phyloP scores from a whole-genome alignment of 768 basidiomycete genomes.

The Suillus fuscotomentosus region DNA sequence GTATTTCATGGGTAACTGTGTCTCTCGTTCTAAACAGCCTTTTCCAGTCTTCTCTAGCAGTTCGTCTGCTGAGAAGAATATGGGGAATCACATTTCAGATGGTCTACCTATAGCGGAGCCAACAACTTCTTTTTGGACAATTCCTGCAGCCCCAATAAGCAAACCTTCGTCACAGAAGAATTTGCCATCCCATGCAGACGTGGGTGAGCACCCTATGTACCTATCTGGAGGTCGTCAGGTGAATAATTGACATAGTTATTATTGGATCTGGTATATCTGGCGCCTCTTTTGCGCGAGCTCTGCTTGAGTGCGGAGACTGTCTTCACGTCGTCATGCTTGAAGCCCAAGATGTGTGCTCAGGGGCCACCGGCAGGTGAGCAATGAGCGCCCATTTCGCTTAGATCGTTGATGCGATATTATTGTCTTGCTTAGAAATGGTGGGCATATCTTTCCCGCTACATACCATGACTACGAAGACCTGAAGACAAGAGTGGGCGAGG shows the following conservation, averaged over 20 bases:
- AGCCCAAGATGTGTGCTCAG: conserved; percentile 56
- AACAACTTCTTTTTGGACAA: conserved; percentile 62
- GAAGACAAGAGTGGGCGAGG: conserved; percentile 35
- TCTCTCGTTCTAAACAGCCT: conserved; percentile 14
- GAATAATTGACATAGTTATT: conserved; percentile 29
- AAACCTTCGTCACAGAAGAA: conserved; percentile 17
- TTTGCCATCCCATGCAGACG: conserved; percentile 54
- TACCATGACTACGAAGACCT: conserved; percentile 45
- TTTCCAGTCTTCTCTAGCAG: background rate
- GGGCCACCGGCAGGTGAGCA: conserved; percentile 49
- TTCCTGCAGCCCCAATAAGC: conserved; percentile 49
- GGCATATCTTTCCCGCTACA: conserved; percentile 48
- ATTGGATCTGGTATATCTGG: conserved; percentile 58
- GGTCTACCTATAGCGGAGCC: conserved; percentile 57
- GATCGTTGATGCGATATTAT: background rate
- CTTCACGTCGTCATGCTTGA: conserved; percentile 54
- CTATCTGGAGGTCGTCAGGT: background rate
- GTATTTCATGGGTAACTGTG: conserved; percentile 25
- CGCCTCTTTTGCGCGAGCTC: conserved; percentile 39
- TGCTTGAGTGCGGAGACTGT: conserved; percentile 25
- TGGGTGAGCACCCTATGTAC: conserved; percentile 33
- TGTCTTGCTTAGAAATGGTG: conserved; percentile 40
- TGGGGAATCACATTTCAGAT: conserved; percentile 28
- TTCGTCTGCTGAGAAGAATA: conserved; percentile 8
- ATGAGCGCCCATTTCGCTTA: conserved; percentile 1